phyloP scores from a whole-genome alignment of 2,329 filamentous ascomycete genomes.

The Trichoderma hamatum region DNA sequence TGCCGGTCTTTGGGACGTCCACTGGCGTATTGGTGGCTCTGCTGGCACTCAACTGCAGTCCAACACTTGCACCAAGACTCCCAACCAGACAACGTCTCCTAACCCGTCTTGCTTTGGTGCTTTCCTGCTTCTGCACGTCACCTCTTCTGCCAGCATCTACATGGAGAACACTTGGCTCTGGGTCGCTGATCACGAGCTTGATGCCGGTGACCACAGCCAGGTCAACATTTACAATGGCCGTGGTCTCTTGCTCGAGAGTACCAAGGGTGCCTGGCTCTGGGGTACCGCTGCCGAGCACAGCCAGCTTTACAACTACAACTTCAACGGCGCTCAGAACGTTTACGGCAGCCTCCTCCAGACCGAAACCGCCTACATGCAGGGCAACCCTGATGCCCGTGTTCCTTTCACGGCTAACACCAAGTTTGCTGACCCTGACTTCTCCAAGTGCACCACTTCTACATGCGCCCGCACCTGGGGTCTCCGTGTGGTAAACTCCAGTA shows the following conservation, averaged over 20 bases:
- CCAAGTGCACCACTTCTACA: conserved; percentile 51
- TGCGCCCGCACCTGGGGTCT: conserved; percentile 81
- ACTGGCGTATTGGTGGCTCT: conserved; percentile 87
- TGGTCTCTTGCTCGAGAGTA: conserved; percentile 77
- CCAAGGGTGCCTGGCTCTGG: conserved; percentile 77
- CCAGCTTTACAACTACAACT: conserved; percentile 81
- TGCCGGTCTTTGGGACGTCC: conserved; percentile 90
- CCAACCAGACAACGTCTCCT: conserved; percentile 60
- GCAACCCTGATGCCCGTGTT: conserved; percentile 72
- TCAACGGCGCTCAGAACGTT: conserved; percentile 74
- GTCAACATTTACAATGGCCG: conserved; percentile 88
- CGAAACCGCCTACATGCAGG: conserved; percentile 87
- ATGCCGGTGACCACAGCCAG: conserved; percentile 71
- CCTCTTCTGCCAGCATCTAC: conserved; percentile 67
- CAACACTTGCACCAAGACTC: conserved; percentile 77
- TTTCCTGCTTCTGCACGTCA: conserved; percentile 71
- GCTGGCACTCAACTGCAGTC: conserved; percentile 83
- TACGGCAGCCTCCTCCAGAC: conserved; percentile 86
- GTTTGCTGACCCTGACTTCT: conserved; percentile 72
- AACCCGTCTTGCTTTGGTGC: conserved; percentile 72
- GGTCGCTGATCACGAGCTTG: conserved; percentile 89
- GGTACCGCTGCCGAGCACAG: conserved; percentile 71
- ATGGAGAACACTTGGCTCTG: conserved; percentile 91
- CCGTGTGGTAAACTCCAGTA: conserved; percentile 66
- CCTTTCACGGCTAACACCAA: conserved; percentile 63